Conservation (phyloP, 345 rosid genomes). For the Populus simonii region DNA sequence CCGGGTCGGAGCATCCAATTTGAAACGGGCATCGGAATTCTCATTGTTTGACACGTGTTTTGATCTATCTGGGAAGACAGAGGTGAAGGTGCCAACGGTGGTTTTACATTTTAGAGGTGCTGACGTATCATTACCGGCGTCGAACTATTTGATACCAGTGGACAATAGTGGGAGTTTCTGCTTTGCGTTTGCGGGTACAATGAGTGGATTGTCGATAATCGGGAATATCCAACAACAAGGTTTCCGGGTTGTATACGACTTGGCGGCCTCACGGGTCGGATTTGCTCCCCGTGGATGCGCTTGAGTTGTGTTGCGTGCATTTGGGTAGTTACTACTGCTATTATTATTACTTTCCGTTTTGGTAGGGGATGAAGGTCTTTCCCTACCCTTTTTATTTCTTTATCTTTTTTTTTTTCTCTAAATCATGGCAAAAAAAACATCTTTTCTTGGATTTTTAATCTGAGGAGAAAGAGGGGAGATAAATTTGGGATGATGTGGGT, state of each 20-base stretch:
- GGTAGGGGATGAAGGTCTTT: neutral
- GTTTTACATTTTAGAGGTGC: conserved; percentile 68
- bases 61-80: conserved; percentile 58
- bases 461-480: neutral
- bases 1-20: conserved; percentile 41
- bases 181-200: conserved; percentile 92
- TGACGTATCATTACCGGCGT: conserved; percentile 74
- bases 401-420: neutral
- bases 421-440: too few relatives aligned
- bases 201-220: conserved; percentile 75
- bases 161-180: conserved; percentile 70
- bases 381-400: neutral
- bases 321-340: neutral
- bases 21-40: conserved; percentile 52
- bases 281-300: conserved; percentile 88
- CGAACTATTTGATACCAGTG: conserved; percentile 86
- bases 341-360: neutral
- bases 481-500: conserved; percentile 1
- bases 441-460: neutral
- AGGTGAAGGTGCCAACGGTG: conserved; percentile 77
- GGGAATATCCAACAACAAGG: conserved; percentile 98
- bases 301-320: neutral
- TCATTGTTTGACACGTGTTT: conserved; percentile 82
- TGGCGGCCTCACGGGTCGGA: conserved; percentile 70
- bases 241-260: conserved; percentile 80